Percentiles rank a stretch among this genome's conserved stretches.
Evolutionary conservation across 2,329 filamentous ascomycete species (phyloP).

Genomic region (Monilinia vaccinii-corymbosi): DNA sequence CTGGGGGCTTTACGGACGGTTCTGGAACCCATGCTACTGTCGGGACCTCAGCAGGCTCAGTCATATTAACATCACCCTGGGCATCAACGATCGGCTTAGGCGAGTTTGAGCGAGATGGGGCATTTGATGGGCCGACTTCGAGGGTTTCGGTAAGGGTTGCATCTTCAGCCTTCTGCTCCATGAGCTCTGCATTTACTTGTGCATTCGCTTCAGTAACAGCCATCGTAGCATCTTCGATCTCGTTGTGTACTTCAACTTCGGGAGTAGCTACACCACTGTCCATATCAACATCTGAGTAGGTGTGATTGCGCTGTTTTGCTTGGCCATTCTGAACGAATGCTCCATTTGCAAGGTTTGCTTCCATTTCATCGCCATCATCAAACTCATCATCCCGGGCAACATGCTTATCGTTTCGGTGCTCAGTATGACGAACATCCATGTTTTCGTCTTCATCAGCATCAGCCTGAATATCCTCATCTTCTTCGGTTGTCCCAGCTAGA

Average conservation of each 20-base stretch:
- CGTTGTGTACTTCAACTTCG: slow-evolving; percentile 19
- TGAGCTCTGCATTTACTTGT: slow-evolving; percentile 26
- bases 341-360: slow-evolving; percentile 64
- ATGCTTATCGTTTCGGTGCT: slow-evolving; percentile 73
- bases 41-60: slow-evolving; percentile 13
- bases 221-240: slow-evolving; percentile 22
- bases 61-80: slow-evolving; percentile 30
- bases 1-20: slow-evolving; percentile 2
- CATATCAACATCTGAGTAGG: slow-evolving; percentile 41
- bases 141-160: slow-evolving; percentile 6
- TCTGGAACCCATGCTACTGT: slow-evolving; percentile 1
- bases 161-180: slow-evolving; percentile 26
- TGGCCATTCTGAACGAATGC: slow-evolving; percentile 41
- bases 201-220: slow-evolving; percentile 26
- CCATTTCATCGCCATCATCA: slow-evolving; percentile 84
- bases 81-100: slow-evolving; percentile 21
- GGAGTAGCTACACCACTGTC: slow-evolving; percentile 41
- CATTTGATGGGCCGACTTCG: slow-evolving; percentile 25
- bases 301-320: slow-evolving; percentile 47
- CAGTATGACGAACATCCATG: slow-evolving; percentile 72
- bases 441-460: slow-evolving; percentile 78
- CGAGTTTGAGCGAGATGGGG: slow-evolving; percentile 25
- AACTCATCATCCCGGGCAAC: slow-evolving; percentile 71
- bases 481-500: slow-evolving; percentile 53
- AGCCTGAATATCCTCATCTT: slow-evolving; percentile 56